A percentile compares a stretch with the other conserved stretches of the same genome.
phyloP scores from a whole-genome alignment of 805 yeast species.

The Zygotorulaspora sp. region DNA sequence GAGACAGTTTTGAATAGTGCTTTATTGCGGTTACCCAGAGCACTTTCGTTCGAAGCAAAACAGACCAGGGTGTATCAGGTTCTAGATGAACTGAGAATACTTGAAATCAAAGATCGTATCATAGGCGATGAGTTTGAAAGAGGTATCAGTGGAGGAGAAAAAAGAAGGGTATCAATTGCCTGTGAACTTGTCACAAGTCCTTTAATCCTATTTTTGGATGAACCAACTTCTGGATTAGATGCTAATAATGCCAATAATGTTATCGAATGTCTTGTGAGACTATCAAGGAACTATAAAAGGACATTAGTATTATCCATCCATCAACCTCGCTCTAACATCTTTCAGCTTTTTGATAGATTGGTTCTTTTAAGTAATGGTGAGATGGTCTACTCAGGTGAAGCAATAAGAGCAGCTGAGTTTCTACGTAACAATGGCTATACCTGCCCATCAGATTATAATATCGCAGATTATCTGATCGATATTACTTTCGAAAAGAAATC shows the following conservation, averaged over 20 bases:
- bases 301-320: constrained; percentile 92
- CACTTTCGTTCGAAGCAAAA: constrained; percentile 71
- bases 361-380: constrained; percentile 79
- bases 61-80: constrained; percentile 79
- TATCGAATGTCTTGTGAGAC: constrained; percentile 71
- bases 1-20: constrained; percentile 95
- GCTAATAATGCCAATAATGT: constrained; percentile 91
- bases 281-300: constrained; percentile 76
- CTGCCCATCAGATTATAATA: constrained; percentile 86
- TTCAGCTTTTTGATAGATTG: constrained; percentile 80
- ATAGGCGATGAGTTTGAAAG: constrained; percentile 87
- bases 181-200: constrained; percentile 91
- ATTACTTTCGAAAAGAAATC: constrained; percentile 59
- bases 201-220: constrained; percentile 75
- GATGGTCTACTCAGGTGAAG: constrained; percentile 83
- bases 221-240: constrained; percentile 94
- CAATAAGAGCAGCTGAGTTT: constrained; percentile 67
- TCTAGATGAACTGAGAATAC: constrained; percentile 75
- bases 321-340: constrained; percentile 95
- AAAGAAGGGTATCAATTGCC: constrained; percentile 86
- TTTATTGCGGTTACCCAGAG: constrained; percentile 72
- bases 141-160: constrained; percentile 84
- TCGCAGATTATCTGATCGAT: constrained; percentile 91
- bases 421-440: constrained; percentile 68
- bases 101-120: constrained; percentile 74